These are phyloP conservation scores for Ramalina intermedia DNA, from an alignment of 495 filamentous ascomycete species.

Conservation along the genomic window DNA sequence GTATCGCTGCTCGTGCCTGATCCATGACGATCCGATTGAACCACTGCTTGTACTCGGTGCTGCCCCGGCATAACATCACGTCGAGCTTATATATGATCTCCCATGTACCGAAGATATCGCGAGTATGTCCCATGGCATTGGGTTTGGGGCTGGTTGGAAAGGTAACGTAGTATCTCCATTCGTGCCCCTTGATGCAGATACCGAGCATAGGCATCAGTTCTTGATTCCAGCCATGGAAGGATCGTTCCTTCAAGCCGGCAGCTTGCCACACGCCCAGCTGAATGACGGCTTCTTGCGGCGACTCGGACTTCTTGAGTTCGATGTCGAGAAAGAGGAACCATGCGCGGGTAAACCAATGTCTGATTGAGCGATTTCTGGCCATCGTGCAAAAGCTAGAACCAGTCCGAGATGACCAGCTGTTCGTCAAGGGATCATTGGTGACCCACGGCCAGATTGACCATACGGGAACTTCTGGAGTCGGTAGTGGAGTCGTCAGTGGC, in stretches of 20 bases:
- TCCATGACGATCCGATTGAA: no score
- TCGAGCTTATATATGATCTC: no score
- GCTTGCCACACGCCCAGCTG: conserved; percentile 1
- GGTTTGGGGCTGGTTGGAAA: background rate
- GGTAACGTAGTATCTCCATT: background rate
- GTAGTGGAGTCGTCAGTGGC: background rate
- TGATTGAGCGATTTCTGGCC: background rate
- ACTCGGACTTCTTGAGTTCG: conserved; percentile 1
- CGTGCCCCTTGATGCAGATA: conserved; percentile 1
- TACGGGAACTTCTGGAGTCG: background rate
- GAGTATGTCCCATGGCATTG: no score
- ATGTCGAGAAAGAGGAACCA: background rate
- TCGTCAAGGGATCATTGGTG: background rate
- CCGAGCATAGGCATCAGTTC: background rate
- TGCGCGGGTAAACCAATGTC: background rate
- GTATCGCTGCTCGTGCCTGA: no score
- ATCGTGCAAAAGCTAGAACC: background rate
- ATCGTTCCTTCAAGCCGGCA: background rate
- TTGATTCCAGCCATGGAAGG: background rate
- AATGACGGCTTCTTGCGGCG: background rate
- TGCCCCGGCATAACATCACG: no score
- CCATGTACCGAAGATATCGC: no score
- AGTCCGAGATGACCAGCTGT: background rate
- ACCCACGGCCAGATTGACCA: background rate
- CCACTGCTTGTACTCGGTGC: no score